Base-by-base conservation (phyloP, 768 basidiomycete genomes). In the Cystoderma amianthinum region DNA sequence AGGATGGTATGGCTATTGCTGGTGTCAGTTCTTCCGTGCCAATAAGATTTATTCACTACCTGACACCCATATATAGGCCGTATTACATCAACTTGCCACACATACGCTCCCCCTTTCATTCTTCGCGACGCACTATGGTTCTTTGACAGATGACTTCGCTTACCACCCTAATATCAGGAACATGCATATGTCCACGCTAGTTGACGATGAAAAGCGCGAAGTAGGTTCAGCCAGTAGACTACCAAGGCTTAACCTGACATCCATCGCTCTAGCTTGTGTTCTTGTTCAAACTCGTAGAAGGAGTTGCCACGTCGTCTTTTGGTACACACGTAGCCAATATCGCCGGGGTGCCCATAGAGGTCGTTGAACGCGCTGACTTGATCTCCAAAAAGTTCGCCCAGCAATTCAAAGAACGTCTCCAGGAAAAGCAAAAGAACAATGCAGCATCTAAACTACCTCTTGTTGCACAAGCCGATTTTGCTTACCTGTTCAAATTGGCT, bases 1-100 rank as follows among this genome's bases (percentile, higher is more conserved):
- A 91, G 80, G 96, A 99, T 60, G 96, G 95, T n/a, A 92, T 97
- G 90, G 92, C 93, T 5, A 97, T 98, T 49, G 95, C 96, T 34
- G 88, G 85, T 41, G 86, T 86, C 20, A 19, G 25, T 24, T 15
- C 24, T 15, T 13, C 18, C 15, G 37, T 39, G 25, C 7, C 41
- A 54, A 36, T 53, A 23, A 21, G 16, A 18, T 24, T 38, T 32
- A 32, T 38, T 4, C 37, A 45, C 33, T 15, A 24, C 23, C 46
- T 23, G 16, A 17, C n/a, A n/a, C n/a, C n/a, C n/a, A n/a, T n/a
- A n/a, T n/a, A n/a, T 44, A 86, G 83, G 89, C 95, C 7, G 96
- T 98, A 11, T 61, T 98, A 15, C 96, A 99, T 58, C 81, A 95
- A 55, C 74, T 99, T 12, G 91, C 96, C 1, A 96, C 94, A 0